phyloP scores from a whole-genome alignment of 2,329 filamentous ascomycete species.

The Aquanectria penicillioides region DNA sequence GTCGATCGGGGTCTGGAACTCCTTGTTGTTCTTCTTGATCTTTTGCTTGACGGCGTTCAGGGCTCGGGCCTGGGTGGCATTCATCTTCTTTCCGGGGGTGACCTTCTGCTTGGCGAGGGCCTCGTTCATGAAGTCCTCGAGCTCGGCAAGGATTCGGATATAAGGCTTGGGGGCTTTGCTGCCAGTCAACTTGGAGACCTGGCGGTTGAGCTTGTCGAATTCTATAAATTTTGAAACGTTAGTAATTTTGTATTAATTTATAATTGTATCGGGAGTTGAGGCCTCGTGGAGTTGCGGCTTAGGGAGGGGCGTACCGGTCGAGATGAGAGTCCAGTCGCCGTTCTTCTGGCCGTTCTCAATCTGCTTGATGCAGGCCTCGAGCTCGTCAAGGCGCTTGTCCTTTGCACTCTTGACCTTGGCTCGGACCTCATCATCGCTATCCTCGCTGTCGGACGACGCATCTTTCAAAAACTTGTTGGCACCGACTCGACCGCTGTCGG shows the following conservation, averaged over 20 bases:
- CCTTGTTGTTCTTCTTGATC: constrained; percentile 98
- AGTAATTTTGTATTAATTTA: constrained; percentile 21
- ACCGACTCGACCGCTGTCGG: constrained; percentile 74
- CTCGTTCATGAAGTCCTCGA: constrained; percentile 96
- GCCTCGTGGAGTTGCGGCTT: not conserved
- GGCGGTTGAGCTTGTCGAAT: constrained; percentile 93
- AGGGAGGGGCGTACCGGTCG: constrained; percentile 69
- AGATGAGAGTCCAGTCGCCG: constrained; percentile 95
- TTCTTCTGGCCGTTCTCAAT: constrained; percentile 99
- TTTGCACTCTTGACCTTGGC: constrained; percentile 96
- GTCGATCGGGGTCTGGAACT: constrained; percentile 88
- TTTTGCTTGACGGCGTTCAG: constrained; percentile 98
- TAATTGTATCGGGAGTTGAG: not conserved
- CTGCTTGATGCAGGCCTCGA: constrained; percentile 86
- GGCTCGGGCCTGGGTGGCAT: constrained; percentile 91
- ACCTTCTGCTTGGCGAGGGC: constrained; percentile 95
- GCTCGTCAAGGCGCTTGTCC: constrained; percentile 94
- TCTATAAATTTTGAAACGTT: constrained; percentile 63
- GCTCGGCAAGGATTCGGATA: constrained; percentile 90
- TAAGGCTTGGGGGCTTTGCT: constrained; percentile 89
- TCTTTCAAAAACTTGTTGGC: constrained; percentile 86
- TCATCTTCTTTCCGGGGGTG: constrained; percentile 93
- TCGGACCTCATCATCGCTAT: constrained; percentile 86
- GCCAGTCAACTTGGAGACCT: constrained; percentile 80
- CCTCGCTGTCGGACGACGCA: constrained; percentile 77